These are phyloP conservation scores for Diaporthe sp. DNA, from an alignment of 2,329 filamentous ascomycete species.

Conservation along the genomic window DNA sequence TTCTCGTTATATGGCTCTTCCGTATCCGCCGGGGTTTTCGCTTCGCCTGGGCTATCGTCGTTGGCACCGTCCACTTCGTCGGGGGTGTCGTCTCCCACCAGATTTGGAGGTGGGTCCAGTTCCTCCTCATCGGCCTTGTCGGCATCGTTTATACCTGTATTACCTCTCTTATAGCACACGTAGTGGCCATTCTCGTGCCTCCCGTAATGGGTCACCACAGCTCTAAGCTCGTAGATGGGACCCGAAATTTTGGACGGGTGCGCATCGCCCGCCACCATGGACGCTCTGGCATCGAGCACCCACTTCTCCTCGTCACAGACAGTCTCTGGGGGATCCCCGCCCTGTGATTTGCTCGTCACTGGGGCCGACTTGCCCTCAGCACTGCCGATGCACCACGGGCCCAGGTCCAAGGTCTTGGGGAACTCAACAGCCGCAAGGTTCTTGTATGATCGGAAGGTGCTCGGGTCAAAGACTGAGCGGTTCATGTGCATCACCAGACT, in stretches of 20 bases:
- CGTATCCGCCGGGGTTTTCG: conserved; percentile 24
- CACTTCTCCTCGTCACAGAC: conserved; percentile 69
- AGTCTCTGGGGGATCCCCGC: conserved; percentile 39
- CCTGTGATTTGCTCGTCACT: conserved; percentile 12
- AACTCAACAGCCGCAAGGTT: conserved; percentile 85
- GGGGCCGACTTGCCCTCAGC: conserved; percentile 42
- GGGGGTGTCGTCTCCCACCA: conserved; percentile 43
- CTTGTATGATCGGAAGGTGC: conserved; percentile 82
- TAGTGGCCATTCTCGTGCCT: conserved; percentile 97
- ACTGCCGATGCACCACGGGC: conserved; percentile 85
- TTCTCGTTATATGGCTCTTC: conserved; percentile 37
- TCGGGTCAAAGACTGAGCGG: conserved; percentile 88
- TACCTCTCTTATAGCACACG: conserved; percentile 84
- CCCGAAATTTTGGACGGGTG: conserved; percentile 63
- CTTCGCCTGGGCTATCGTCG: conserved; percentile 36
- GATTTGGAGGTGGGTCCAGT: conserved; percentile 33
- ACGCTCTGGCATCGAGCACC: conserved; percentile 73
- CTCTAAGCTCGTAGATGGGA: conserved; percentile 79
- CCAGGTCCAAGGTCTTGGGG: conserved; percentile 78
- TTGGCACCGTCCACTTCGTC: conserved; percentile 29
- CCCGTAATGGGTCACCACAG: conserved; percentile 89
- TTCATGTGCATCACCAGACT: conserved; percentile 90
- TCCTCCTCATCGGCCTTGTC: conserved; percentile 27
- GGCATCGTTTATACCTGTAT: conserved; percentile 45
- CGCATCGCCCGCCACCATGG: conserved; percentile 75